A percentile compares a stretch with the other conserved stretches of the same genome.
These are phyloP conservation scores for Fusarium nelsonii DNA, from an alignment of 2,329 filamentous ascomycete species.

Conservation along the genomic window DNA sequence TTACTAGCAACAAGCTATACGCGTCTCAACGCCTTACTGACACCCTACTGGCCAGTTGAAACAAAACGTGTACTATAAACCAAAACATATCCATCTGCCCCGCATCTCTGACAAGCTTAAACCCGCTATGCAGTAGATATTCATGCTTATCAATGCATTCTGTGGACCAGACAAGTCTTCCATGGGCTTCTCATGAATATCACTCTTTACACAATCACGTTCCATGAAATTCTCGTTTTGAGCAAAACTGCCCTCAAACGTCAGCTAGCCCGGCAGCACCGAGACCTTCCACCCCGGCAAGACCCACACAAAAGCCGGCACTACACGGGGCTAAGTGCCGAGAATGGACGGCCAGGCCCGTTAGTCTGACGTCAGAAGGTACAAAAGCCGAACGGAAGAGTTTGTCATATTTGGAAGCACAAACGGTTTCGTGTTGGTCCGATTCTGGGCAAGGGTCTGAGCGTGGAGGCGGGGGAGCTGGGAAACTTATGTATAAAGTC, in stretches of 20 bases:
- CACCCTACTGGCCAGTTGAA: neutral
- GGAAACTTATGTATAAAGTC: slow-evolving; percentile 26
- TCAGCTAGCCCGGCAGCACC: slow-evolving; percentile 20
- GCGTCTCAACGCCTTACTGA: neutral
- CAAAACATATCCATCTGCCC: neutral
- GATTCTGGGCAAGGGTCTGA: slow-evolving; percentile 18
- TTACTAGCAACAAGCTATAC: neutral
- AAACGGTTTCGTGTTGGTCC: slow-evolving; percentile 27
- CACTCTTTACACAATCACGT: too few relatives aligned
- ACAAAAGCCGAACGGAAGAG: slow-evolving; percentile 14
- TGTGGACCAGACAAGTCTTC: neutral
- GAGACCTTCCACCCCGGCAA: slow-evolving; percentile 14
- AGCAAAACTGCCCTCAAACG: neutral
- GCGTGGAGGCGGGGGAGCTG: slow-evolving; percentile 17
- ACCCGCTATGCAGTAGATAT: neutral
- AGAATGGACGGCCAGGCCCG: slow-evolving; percentile 40
- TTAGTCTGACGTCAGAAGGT: slow-evolving; percentile 35
- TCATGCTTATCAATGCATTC: slow-evolving; percentile 9
- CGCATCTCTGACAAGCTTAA: neutral
- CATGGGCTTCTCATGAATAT: slow-evolving; percentile 4
- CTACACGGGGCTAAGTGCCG: slow-evolving; percentile 38
- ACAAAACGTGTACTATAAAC: neutral
- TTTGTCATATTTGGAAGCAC: slow-evolving; percentile 34
- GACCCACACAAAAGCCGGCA: slow-evolving; percentile 30
- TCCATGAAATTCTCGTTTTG: slow-evolving; percentile 4